These are phyloP conservation scores for Trifolium fragiferum DNA, from an alignment of 306 rosid genomes.

Conservation along the genomic window DNA sequence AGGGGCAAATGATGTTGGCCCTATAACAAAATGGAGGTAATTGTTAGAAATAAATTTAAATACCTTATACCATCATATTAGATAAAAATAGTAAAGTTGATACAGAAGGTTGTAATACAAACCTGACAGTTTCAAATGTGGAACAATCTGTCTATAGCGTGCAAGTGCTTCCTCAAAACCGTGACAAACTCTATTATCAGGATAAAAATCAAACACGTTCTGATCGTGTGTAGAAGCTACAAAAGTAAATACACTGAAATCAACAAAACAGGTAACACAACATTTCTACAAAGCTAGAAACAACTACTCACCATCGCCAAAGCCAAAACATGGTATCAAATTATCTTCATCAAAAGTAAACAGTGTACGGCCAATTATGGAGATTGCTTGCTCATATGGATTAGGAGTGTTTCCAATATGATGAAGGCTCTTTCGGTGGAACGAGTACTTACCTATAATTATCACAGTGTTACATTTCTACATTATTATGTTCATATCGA, in stretches of 20 bases:
- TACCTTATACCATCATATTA: constrained; percentile 5
- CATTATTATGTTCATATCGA: constrained; percentile 13
- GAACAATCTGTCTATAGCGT: constrained; percentile 85
- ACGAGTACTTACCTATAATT: constrained; percentile 71
- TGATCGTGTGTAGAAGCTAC: constrained; percentile 83
- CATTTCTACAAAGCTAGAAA: constrained; percentile 17
- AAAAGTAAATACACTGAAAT: constrained; percentile 38
- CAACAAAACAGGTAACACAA: constrained; percentile 36
- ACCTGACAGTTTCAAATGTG: constrained; percentile 81
- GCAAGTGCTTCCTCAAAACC: constrained; percentile 89
- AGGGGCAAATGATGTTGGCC: constrained; percentile 95
- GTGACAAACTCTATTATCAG: constrained; percentile 58
- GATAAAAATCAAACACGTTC: constrained; percentile 71
- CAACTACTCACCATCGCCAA: constrained; percentile 81
- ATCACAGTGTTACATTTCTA: constrained; percentile 41
- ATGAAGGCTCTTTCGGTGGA: constrained; percentile 86
- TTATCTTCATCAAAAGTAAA: constrained; percentile 96
- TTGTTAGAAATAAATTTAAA: constrained; percentile 14
- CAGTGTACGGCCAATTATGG: constrained; percentile 83
- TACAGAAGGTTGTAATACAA: constrained; percentile 35
- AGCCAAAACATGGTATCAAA: constrained; percentile 93
- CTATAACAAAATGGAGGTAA: constrained; percentile 46
- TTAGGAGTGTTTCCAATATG: constrained; percentile 66
- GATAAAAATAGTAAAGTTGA: constrained; percentile 14
- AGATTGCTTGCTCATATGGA: constrained; percentile 98